Evolutionary conservation across 176 grass and related monocot genomes (phyloP), one percentile per base, ranked within the genome.

Genomic region (Oryza brachyantha): DNA sequence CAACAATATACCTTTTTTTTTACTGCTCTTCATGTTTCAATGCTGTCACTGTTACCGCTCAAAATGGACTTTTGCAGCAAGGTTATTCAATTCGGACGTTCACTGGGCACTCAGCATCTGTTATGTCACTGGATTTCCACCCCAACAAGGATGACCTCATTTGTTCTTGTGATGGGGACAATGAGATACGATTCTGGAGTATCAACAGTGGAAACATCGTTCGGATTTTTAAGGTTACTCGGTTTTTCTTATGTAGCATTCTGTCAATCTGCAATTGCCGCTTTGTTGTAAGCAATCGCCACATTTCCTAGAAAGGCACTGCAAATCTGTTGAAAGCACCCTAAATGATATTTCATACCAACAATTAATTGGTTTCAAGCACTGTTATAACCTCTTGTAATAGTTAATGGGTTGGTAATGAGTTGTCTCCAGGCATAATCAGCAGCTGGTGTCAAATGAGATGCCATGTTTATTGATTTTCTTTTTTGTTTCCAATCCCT

Each of bases 131-230:
- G 31, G 95, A 97, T 83, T 97, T 97, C 31, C 95, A 97, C 84
- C 89, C 95, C 27, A 94, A 83, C 69, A 97, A 94, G 87, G 95
- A 97, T 66, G 95, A 97, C 61, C 92, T 97, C 29, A 90, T 97
- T 64, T 90, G 92, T 64, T 97, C 95, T 55, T 92, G 92, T 67
- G 95, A 97, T 63, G 85, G 85, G 28, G 88, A 97, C 62, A 84
- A 83, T 21, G 95, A 97, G 77, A 88, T 97, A 54, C 80, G 95
- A 28, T 90, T 92, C 67, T 97, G 95, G 95, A 94, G 87, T 71
- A 88, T 97, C 39, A 94, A 88, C 10, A 82, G 86, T 17, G 87
- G 89, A 48, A 97, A 74, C 62, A 86, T 66, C 25, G 16, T 87
- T 19, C 79, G 87, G 29, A 73, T 90, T 86, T 92, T 90, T 64